phyloP scores from a whole-genome alignment of 1,139 yeast species.

The Pneumocystis carinii region DNA sequence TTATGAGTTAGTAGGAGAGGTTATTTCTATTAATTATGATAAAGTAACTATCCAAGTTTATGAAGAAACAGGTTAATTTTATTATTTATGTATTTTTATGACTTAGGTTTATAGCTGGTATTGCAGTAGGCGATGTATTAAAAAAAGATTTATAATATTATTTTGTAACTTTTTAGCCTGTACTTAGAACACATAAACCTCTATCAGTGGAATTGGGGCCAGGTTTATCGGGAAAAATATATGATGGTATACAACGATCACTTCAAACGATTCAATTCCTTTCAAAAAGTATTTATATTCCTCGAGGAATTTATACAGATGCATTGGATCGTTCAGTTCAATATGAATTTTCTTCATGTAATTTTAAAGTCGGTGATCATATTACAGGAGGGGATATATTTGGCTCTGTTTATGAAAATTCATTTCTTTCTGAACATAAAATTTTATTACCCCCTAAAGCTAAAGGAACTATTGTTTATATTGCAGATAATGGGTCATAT shows the following conservation, averaged over 20 bases:
- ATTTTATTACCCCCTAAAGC: slow-evolving; percentile 95
- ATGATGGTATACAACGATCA: slow-evolving; percentile 99
- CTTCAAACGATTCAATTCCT: slow-evolving; percentile 74
- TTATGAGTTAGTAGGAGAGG: slow-evolving; percentile 92
- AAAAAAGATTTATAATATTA: neutral
- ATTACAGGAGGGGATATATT: slow-evolving; percentile 96
- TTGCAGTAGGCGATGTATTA: slow-evolving; percentile 72
- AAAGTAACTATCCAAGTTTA: slow-evolving; percentile 97
- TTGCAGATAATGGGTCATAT: slow-evolving; percentile 83
- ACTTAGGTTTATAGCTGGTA: slow-evolving; percentile 41
- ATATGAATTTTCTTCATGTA: slow-evolving; percentile 69
- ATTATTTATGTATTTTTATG: slow-evolving; percentile 21
- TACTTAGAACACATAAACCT: slow-evolving; percentile 92
- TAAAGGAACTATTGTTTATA: slow-evolving; percentile 83
- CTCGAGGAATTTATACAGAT: slow-evolving; percentile 97
- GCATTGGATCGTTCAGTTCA: slow-evolving; percentile 66
- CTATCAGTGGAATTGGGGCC: slow-evolving; percentile 97
- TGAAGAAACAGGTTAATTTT: slow-evolving; percentile 53
- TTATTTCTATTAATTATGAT: slow-evolving; percentile 88
- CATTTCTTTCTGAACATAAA: slow-evolving; percentile 80
- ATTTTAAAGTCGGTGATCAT: slow-evolving; percentile 82
- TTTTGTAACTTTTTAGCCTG: slow-evolving; percentile 36
- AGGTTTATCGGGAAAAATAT: slow-evolving; percentile 95
- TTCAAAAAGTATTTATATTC: slow-evolving; percentile 86
- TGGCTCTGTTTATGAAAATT: slow-evolving; percentile 87